Percentiles rank a stretch among this genome's conserved stretches.
Conservation (phyloP, 2,329 filamentous ascomycete genomes). For the Pyrenophora tritici-repentis region DNA sequence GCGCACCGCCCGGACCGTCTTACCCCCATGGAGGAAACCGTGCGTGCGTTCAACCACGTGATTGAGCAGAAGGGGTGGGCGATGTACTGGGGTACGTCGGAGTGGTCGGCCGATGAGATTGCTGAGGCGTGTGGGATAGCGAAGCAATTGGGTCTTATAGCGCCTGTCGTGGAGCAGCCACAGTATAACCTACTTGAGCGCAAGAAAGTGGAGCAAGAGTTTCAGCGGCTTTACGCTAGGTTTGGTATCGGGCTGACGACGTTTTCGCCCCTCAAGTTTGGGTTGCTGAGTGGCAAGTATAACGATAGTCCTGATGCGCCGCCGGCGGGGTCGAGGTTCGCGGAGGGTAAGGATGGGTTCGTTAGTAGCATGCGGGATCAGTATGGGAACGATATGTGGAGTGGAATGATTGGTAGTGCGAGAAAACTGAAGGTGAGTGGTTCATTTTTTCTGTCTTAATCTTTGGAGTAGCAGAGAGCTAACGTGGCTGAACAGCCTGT, state of each 20-base stretch:
- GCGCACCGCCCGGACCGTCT: conserved; percentile 70
- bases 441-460: neutral
- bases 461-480: neutral
- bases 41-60: conserved; percentile 72
- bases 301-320: conserved; percentile 60
- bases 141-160: conserved; percentile 64
- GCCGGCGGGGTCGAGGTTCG: conserved; percentile 62
- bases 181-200: conserved; percentile 65
- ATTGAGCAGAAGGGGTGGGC: conserved; percentile 69
- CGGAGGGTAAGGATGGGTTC: conserved; percentile 62
- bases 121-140: conserved; percentile 63
- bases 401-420: conserved; percentile 63
- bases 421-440: conserved; percentile 44
- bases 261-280: conserved; percentile 61
- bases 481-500: conserved; percentile 47
- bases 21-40: conserved; percentile 73
- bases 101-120: conserved; percentile 65
- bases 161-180: conserved; percentile 57
- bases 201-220: conserved; percentile 64
- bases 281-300: conserved; percentile 66
- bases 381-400: conserved; percentile 59
- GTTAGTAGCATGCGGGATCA: conserved; percentile 53
- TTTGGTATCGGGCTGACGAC: conserved; percentile 61
- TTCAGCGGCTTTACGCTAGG: conserved; percentile 58
- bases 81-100: conserved; percentile 67